Evolutionary conservation across 352 stramenopile genomes (phyloP).

Genomic region (Proteromonas lacertae): DNA sequence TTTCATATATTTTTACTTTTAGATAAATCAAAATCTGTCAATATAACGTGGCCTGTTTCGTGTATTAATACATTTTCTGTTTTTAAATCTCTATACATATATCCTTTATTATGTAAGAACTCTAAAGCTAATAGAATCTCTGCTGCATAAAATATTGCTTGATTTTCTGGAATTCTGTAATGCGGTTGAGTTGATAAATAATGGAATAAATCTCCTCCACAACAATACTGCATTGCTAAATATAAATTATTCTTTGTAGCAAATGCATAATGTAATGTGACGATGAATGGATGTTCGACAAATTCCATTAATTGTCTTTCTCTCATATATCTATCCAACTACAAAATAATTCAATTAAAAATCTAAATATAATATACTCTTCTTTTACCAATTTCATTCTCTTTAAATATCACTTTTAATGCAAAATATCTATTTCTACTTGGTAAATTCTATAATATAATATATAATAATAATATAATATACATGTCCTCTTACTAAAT

Average conservation of each 20-base stretch:
- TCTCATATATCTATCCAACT: too few relatives aligned
- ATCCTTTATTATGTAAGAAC: slow-evolving; percentile 28
- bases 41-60: slow-evolving; percentile 34
- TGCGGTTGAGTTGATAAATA: slow-evolving; percentile 26
- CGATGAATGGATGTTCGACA: slow-evolving; percentile 40
- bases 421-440: too few relatives aligned
- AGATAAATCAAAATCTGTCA: slow-evolving; percentile 52
- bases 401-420: too few relatives aligned
- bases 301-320: slow-evolving; percentile 44
- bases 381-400: too few relatives aligned
- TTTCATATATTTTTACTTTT: too few relatives aligned
- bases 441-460: too few relatives aligned
- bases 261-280: slow-evolving; percentile 54
- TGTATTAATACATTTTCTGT: slow-evolving; percentile 43
- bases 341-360: too few relatives aligned
- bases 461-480: too few relatives aligned
- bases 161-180: background rate
- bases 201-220: slow-evolving; percentile 35
- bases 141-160: background rate
- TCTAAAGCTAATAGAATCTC: background rate
- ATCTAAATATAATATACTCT: too few relatives aligned
- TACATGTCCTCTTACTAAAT: too few relatives aligned
- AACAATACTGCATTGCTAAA: slow-evolving; percentile 32
- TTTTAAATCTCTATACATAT: slow-evolving; percentile 47
- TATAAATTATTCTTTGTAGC: slow-evolving; percentile 77